Base-by-base conservation (phyloP, 2,329 filamentous ascomycete species). In the Monosporascus sp. region DNA sequence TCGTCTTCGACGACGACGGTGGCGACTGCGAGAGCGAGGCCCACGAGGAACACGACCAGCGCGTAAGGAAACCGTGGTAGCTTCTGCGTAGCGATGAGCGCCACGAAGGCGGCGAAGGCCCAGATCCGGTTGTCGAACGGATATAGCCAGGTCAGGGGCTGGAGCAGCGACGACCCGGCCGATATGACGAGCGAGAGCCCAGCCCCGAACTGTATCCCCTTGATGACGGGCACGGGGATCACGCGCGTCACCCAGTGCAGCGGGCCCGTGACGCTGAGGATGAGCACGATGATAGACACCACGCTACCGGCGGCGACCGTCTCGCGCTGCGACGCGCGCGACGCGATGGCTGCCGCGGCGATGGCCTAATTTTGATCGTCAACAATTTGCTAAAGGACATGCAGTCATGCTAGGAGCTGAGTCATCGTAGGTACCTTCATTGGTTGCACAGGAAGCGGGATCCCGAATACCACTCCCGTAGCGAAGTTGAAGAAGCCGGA, bases 151-250 rank as follows among this genome's bases (percentile, higher is more conserved):
- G 77, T 74, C 4, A 96, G 75, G 2, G 83, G 83, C 18, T 79
- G 75, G 14, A 94, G 76, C 53, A 95, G 78, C 47, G 76, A 80
- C 0, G 78, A 76, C 3, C 89, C 90, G 7, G 90, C 89, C 14
- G 89, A 88, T 53, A 96, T 79, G 51, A 91, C 81, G 17, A 97
- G 79, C 17, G 88, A 90, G 47, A 97, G 75, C 1, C 93, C 93
- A 5, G 93, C 93, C 38, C 93, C 93, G 47, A 97, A 83, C 71
- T 97, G 94, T 59, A 97, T 97, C 31, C 93, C 93, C 67, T 96
- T 96, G 50, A 97, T 86, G 0, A 97, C 88, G 0, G 92, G 89
- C 15, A 92, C 82, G 0, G 93, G 93, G 8, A 95, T 87, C 15
- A 85, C 76, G n/a, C 76, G 72, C 8, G 88, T 85, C 49, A 90